Percentiles rank a stretch among this genome's conserved stretches.
Conservation (phyloP, 345 rosid species). For the Noccaea caerulescens region DNA sequence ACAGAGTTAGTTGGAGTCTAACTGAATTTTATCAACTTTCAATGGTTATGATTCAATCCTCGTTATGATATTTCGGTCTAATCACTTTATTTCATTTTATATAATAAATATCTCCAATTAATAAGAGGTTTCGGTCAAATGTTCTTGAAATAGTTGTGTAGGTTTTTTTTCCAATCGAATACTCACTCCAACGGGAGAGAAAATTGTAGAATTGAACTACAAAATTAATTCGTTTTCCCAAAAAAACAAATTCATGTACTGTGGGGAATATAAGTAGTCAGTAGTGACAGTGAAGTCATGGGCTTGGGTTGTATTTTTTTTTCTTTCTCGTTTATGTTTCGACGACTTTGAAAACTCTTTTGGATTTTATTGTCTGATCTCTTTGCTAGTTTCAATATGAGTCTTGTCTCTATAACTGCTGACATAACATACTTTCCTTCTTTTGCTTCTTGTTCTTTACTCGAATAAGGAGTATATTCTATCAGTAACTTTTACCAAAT, state of each 20-base stretch:
- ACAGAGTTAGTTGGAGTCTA: slow-evolving; percentile 13
- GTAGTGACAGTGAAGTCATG: slow-evolving; percentile 31
- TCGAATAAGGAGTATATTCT: slow-evolving; percentile 12
- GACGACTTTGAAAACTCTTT: slow-evolving; percentile 46
- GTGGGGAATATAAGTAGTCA: slow-evolving; percentile 27
- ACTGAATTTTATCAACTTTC: not conserved
- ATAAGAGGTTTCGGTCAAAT: not conserved
- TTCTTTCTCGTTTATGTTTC: slow-evolving; percentile 26
- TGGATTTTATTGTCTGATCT: slow-evolving; percentile 41
- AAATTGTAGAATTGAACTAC: slow-evolving; percentile 9
- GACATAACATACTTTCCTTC: slow-evolving; percentile 39
- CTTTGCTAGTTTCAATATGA: slow-evolving; percentile 39
- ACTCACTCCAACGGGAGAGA: not conserved
- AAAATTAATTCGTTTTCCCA: slow-evolving; percentile 11
- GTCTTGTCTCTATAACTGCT: slow-evolving; percentile 44
- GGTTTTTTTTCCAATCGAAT: not conserved
- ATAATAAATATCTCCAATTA: not conserved
- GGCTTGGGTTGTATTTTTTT: slow-evolving; percentile 4
- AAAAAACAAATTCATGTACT: not conserved
- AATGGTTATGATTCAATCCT: not conserved
- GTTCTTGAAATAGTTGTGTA: not conserved
- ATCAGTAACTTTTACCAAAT: slow-evolving; percentile 29
- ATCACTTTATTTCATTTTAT: no score
- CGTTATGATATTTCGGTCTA: no score
- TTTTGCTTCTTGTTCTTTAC: slow-evolving; percentile 31